Evolutionary conservation across 179 eudicot genomes (phyloP).

Genomic region (Gypsophila paniculata): DNA sequence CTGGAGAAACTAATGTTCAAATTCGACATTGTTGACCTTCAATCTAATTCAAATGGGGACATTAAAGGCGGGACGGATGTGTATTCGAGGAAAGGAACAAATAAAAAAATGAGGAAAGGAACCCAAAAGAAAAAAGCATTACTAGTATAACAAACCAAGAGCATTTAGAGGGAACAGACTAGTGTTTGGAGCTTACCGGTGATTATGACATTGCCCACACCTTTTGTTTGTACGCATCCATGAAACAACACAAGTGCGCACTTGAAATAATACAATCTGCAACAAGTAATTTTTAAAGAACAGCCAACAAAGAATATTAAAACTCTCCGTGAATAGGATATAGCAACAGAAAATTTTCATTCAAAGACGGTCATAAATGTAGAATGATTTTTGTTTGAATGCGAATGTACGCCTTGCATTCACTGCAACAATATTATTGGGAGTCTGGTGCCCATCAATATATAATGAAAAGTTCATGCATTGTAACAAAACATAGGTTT

Average conservation of each 20-base stretch:
- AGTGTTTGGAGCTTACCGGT: not conserved
- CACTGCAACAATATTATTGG: not conserved
- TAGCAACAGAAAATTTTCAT: not conserved
- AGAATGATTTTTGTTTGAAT: not conserved
- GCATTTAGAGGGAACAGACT: not conserved
- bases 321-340: not conserved
- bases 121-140: not conserved
- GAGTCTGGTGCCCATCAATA: not conserved
- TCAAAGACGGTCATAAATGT: not conserved
- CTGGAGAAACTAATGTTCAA: too few relatives aligned
- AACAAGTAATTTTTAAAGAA: constrained; percentile 2
- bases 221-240: constrained; percentile 5
- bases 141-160: not conserved
- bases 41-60: not conserved
- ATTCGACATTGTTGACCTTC: not conserved
- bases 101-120: not conserved
- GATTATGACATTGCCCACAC: not conserved
- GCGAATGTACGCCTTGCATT: not conserved
- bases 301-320: not conserved
- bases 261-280: not conserved
- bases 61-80: too few relatives aligned
- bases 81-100: not conserved
- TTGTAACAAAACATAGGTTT: not conserved
- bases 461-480: not conserved
- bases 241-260: not conserved